Evolutionary conservation across 352 stramenopile genomes (phyloP), one percentile per base, ranked within the genome.

Genomic region (Pythium oligandrum): DNA sequence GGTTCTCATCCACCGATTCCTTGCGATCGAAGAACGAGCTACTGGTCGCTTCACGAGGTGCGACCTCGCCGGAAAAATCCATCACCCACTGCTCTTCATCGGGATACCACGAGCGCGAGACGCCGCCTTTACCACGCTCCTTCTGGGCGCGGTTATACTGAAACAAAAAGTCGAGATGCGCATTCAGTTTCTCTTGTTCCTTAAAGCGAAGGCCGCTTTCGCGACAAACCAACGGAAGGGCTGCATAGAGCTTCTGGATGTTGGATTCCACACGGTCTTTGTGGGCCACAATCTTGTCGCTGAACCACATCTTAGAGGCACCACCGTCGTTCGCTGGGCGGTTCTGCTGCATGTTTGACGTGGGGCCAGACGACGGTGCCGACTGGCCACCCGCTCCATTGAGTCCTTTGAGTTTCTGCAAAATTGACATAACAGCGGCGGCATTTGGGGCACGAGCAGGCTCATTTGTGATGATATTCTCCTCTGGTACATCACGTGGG

Each of bases 241-340:
- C 84, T 3, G 80, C 82, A 53, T 94, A 94, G n/a, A 94, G 54
- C 47, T 88, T 90, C 53, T 93, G 81, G 12, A 94, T 74, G 44
- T 94, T 91, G 3, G 78, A 87, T 63, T 92, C 84, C 30, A 94
- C 80, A 17, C 84, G 79, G 6, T 92, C 80, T 49, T 94, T 94
- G 63, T 93, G 81, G 33, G 71, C 63, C 17, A 90, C 75, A 40
- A 92, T 71, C 60, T 86, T 89, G 60, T 92, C 79, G 40, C 81
- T 92, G 56, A 92, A 90, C 78, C 78, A 92, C 79, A 92, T 89
- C 35, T 78, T 73, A n/a, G 78, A 90, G 11, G 75, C 66, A 43
- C 4, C 53, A 4, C 44, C 53, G 2, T 75, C 70, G 10, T 33
- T 32, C 42, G 61, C 38, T 32, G 59, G 39, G 3, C 55, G 46